These are phyloP conservation scores for Dipteronia sinensis DNA, from an alignment of 345 rosid genomes.

Conservation along the genomic window DNA sequence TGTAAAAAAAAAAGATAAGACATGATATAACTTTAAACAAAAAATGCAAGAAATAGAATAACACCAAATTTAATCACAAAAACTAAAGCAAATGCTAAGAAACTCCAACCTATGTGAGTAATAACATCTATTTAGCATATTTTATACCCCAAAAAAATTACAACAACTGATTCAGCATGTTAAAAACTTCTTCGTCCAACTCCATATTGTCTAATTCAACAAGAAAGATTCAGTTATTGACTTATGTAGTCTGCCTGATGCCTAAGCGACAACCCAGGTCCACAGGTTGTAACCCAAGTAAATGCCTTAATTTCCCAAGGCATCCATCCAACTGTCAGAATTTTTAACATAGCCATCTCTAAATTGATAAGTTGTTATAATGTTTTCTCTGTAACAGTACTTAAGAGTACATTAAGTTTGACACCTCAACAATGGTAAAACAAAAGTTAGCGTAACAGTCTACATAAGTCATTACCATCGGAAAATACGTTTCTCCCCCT, in stretches of 20 bases:
- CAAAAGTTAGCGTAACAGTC: not conserved
- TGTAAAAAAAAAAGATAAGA: too few species aligned
- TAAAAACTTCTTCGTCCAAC: not conserved
- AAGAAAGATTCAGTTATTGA: not conserved
- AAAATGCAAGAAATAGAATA: not conserved
- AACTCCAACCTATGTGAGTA: not conserved
- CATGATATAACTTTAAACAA: not conserved
- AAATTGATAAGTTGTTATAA: not conserved
- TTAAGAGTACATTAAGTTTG: not conserved
- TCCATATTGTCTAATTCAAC: not conserved
- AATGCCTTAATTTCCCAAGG: not conserved
- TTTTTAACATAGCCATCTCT: not conserved
- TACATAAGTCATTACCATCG: constrained; percentile 54
- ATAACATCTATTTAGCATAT: not conserved
- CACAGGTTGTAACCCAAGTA: not conserved
- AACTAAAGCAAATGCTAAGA: not conserved
- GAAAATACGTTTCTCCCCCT: constrained; percentile 98
- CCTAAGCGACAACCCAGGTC: not conserved
- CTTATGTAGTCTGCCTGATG: not conserved
- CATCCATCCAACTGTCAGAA: not conserved
- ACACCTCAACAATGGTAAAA: constrained; percentile 7
- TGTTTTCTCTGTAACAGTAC: not conserved
- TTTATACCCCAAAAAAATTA: not conserved
- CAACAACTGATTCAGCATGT: not conserved
- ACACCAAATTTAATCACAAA: not conserved